Evolutionary conservation across 345 rosid species (phyloP).

Genomic region (Cochlearia excelsa): DNA sequence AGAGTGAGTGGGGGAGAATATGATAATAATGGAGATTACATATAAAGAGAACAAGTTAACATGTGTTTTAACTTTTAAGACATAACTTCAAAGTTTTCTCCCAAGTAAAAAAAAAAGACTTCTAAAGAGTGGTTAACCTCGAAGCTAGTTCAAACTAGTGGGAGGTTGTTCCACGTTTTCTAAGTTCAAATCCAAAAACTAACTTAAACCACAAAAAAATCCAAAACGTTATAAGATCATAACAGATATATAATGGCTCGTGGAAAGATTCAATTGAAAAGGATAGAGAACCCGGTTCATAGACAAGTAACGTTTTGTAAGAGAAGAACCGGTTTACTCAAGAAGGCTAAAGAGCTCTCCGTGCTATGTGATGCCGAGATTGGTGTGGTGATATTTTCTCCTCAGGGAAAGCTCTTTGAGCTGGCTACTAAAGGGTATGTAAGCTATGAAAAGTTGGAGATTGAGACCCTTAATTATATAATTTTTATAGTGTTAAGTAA

Average conservation of each 20-base stretch:
- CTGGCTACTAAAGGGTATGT: conserved; percentile 78
- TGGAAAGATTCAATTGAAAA: conserved; percentile 85
- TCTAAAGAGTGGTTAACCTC: conserved; percentile 44
- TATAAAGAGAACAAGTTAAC: conserved; percentile 34
- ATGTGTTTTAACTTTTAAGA: conserved; percentile 26
- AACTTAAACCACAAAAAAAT: neutral
- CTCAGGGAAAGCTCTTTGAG: conserved; percentile 83
- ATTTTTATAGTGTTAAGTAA: no score
- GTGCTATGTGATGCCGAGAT: conserved; percentile 92
- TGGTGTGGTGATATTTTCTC: conserved; percentile 72
- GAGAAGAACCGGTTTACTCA: conserved; percentile 85
- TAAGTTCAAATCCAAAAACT: conserved; percentile 8
- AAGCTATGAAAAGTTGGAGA: no score
- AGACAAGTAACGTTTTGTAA: conserved; percentile 98
- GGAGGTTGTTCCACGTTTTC: conserved; percentile 54
- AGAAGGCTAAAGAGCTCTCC: conserved; percentile 97
- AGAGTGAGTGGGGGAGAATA: conserved; percentile 34
- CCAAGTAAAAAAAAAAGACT: conserved; percentile 30
- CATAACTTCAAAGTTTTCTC: conserved; percentile 30
- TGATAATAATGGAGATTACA: conserved; percentile 28
- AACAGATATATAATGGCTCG: conserved; percentile 52
- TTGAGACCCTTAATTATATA: no score
- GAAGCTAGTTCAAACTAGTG: conserved; percentile 99
- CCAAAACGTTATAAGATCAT: no score
- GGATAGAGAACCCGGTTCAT: conserved; percentile 86